phyloP scores from a whole-genome alignment of 148 eudicot species.

The Oxyria digyna region DNA sequence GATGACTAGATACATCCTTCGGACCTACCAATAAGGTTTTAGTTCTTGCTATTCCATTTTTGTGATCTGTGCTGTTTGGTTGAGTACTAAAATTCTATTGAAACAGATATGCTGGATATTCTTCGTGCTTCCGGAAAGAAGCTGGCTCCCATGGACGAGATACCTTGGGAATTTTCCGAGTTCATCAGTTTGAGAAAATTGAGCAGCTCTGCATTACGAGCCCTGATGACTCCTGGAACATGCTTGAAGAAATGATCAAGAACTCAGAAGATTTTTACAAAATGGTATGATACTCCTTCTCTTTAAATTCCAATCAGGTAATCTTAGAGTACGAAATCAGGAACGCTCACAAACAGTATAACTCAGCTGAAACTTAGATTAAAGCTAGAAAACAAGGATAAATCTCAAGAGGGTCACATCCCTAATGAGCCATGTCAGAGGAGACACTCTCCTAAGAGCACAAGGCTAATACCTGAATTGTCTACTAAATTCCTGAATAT shows the following conservation, averaged over 20 bases:
- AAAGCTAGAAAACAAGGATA: too few species aligned
- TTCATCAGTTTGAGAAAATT: slow-evolving; percentile 90
- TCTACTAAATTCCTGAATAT: too few species aligned
- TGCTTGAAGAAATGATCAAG: slow-evolving; percentile 83
- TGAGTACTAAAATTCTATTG: slow-evolving; percentile 4
- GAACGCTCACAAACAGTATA: too few species aligned
- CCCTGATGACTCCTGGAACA: slow-evolving; percentile 85
- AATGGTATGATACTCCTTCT: slow-evolving; percentile 27
- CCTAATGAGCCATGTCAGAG: too few species aligned
- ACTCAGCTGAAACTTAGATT: too few species aligned
- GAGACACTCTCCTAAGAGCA: too few species aligned
- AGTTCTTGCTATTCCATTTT: background rate
- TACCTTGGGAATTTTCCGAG: slow-evolving; percentile 85
- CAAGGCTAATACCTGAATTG: too few species aligned
- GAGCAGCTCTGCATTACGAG: slow-evolving; percentile 82
- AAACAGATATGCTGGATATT: slow-evolving; percentile 81
- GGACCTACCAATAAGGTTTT: slow-evolving; percentile 64
- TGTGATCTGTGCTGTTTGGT: slow-evolving; percentile 7
- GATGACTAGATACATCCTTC: slow-evolving; percentile 91
- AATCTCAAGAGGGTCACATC: too few species aligned
- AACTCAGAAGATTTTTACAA: slow-evolving; percentile 84
- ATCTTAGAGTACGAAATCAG: too few species aligned
- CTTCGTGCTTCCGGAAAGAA: slow-evolving; percentile 92
- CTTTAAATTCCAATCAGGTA: background rate
- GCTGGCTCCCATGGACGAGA: slow-evolving; percentile 96